Evolutionary conservation across 1,284 basidiomycete species (phyloP), one percentile per base, ranked within the genome.

Genomic region (Cutaneotrichosporon curvatum): DNA sequence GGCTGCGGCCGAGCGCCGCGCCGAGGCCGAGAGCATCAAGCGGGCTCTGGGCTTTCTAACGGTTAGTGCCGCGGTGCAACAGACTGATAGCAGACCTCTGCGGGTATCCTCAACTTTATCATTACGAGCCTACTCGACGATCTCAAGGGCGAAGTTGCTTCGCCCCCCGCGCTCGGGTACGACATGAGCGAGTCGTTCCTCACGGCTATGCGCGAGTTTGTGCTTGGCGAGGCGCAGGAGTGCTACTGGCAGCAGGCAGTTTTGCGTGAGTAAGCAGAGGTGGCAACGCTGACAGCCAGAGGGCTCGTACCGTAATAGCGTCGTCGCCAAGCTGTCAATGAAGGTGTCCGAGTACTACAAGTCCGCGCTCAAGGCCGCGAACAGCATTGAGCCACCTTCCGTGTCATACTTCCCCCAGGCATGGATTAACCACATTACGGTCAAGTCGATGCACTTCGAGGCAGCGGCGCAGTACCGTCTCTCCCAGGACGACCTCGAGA

Each of bases 191-290:
- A 75, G 31, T 64, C 78, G 0, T 82, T 84, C 56, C 61, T 90
- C 19, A 75, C 75, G 36, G 76, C 81, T 19, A 63, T 97, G 19
- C 79, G 86, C 58, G 79, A 75, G 55, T 77, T 96, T 45, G 86
- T 90, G 80, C 77, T 96, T 1, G 90, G 90, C 0, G 90, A 97
- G 72, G 92, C 91, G 0, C 92, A 97, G 62, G 94, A 98, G 73
- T 95, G 90, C 62, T 87, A 84, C 45, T 97, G 94, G 92, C 91
- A 95, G 65, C 81, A 85, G 58, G 92, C 90, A 6, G 84, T 86
- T 54, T 73, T 88, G 53, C 85, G 89, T 87, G 63, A 62, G 68
- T 61, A 19, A 6, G 7, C 18, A 28, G 7, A 18, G 5, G 14
- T 16, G 5, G 38, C 9, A 25, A 37, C 28, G 42, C 55, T 57